Evolutionary conservation across 2,329 filamentous ascomycete species (phyloP).

Genomic region (Trichoderma afroharzianum): DNA sequence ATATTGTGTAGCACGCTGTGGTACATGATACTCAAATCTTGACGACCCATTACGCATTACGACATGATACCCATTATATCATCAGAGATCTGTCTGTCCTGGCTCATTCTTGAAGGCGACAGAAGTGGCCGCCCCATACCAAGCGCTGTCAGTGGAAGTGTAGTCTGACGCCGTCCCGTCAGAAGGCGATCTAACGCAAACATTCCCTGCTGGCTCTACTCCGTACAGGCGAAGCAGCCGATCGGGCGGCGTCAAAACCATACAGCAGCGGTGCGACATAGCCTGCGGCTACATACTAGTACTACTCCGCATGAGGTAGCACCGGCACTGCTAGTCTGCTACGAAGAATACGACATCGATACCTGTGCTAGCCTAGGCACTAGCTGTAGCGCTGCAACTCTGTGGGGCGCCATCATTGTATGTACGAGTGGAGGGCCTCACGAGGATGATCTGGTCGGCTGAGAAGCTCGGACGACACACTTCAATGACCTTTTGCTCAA

Average conservation of each 20-base stretch:
- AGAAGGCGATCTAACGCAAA: not conserved
- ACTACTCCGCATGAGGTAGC: slow-evolving; percentile 10
- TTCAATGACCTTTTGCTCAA: not conserved
- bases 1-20: not conserved
- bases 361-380: not conserved
- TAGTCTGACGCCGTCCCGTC: not conserved
- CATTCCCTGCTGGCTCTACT: not conserved
- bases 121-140: not conserved
- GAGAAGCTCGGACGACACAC: slow-evolving; percentile 2
- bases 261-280: not conserved
- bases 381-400: not conserved
- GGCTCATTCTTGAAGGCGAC: not conserved
- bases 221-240: not conserved
- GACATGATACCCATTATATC: not conserved
- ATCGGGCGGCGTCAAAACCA: not conserved
- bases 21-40: not conserved
- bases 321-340: not conserved
- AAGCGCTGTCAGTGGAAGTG: not conserved
- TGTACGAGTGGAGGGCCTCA: not conserved
- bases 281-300: not conserved
- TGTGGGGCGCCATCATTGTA: not conserved
- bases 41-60: not conserved
- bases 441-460: not conserved
- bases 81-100: not conserved
- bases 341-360: not conserved